Evolutionary conservation across 176 grass and related monocot species (phyloP).

Genomic region (Eragrostis nindensis): DNA sequence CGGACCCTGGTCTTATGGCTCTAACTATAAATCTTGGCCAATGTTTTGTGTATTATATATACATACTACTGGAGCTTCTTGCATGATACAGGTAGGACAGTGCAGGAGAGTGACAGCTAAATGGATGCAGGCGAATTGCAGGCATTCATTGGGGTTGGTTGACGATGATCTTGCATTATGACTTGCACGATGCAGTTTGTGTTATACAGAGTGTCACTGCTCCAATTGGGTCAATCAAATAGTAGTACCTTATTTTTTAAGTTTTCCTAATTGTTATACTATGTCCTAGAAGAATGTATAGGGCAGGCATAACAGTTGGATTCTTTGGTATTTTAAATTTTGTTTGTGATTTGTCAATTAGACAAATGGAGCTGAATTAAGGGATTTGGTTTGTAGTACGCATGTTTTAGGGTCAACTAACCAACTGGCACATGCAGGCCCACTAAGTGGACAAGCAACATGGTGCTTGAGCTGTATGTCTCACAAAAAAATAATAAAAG

Average conservation of each 20-base stretch:
- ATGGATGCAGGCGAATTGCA: slow-evolving; percentile 31
- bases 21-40: slow-evolving; percentile 20
- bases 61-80: slow-evolving; percentile 24
- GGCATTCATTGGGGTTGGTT: slow-evolving; percentile 51
- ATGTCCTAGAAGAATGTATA: slow-evolving; percentile 17
- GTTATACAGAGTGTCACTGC: slow-evolving; percentile 42
- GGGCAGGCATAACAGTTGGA: slow-evolving; percentile 19
- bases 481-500: background rate
- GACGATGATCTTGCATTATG: slow-evolving; percentile 34
- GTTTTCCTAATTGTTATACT: background rate
- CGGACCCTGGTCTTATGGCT: slow-evolving; percentile 2
- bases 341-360: slow-evolving; percentile 32
- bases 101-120: slow-evolving; percentile 47
- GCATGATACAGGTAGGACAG: slow-evolving; percentile 39
- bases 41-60: slow-evolving; percentile 38
- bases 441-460: slow-evolving; percentile 38
- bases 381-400: slow-evolving; percentile 32
- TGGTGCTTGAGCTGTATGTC: slow-evolving; percentile 55
- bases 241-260: background rate
- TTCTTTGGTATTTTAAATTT: background rate
- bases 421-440: slow-evolving; percentile 39
- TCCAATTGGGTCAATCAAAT: slow-evolving; percentile 31
- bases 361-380: slow-evolving; percentile 31
- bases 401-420: slow-evolving; percentile 42
- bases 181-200: slow-evolving; percentile 32